Evolutionary conservation across 371 early-diverging fungal genomes (phyloP).

Genomic region (Neoconidiobolus thromboides): DNA sequence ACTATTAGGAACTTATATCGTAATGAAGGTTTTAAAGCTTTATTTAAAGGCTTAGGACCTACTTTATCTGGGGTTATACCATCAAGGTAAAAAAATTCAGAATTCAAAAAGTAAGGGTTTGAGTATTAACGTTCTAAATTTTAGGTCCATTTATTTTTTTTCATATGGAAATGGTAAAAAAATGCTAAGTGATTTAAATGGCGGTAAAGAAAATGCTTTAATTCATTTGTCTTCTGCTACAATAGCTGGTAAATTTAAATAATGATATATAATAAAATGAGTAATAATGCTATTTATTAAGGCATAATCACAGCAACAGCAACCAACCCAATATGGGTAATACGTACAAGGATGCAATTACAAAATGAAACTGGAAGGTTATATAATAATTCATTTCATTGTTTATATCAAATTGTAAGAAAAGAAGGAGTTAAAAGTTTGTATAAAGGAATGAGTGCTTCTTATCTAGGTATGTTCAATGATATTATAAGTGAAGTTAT

Average conservation of each 20-base stretch:
- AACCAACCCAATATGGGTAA: slow-evolving; percentile 93
- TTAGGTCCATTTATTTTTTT: slow-evolving; percentile 76
- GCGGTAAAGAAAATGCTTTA: slow-evolving; percentile 51
- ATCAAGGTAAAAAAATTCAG: slow-evolving; percentile 30
- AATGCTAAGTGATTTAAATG: slow-evolving; percentile 43
- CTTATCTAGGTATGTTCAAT: slow-evolving; percentile 33
- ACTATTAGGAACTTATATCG: slow-evolving; percentile 36
- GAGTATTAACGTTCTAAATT: background rate
- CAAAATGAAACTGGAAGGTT: slow-evolving; percentile 21
- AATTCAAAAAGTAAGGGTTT: background rate
- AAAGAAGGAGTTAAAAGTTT: slow-evolving; percentile 68
- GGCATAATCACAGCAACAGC: slow-evolving; percentile 42
- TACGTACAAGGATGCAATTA: slow-evolving; percentile 88
- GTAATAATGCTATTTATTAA: no score
- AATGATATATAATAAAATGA: no score
- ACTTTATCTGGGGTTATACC: slow-evolving; percentile 87
- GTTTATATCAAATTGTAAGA: slow-evolving; percentile 36
- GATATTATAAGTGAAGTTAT: background rate
- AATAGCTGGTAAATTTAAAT: slow-evolving; percentile 36
- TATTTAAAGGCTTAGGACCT: slow-evolving; percentile 87
- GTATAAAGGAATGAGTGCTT: slow-evolving; percentile 83
- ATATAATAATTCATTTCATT: slow-evolving; percentile 62
- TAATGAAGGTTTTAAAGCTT: slow-evolving; percentile 65
- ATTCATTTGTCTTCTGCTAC: slow-evolving; percentile 72
- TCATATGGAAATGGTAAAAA: slow-evolving; percentile 77